Evolutionary conservation across 257 asterid species (phyloP).

Genomic region (Nicotiana knightiana): DNA sequence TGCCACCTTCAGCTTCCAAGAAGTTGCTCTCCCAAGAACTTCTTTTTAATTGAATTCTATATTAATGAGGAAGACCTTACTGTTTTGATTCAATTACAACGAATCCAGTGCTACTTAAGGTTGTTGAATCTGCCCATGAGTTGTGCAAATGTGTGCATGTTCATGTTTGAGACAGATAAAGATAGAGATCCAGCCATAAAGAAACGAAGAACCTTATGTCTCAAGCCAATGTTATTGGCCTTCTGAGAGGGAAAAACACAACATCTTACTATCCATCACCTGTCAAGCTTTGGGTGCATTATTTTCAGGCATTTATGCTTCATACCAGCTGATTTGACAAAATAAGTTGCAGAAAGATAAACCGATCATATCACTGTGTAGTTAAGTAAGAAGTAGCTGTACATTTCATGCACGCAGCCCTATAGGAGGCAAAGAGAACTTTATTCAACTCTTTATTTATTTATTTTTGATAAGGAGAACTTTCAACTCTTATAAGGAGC

Average conservation of each 20-base stretch:
- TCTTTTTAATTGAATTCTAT: no score
- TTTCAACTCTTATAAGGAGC: background rate
- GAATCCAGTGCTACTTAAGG: background rate
- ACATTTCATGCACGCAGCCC: background rate
- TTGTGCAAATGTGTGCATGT: background rate
- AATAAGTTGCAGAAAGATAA: conserved; percentile 2
- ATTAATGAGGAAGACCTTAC: background rate
- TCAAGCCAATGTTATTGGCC: background rate
- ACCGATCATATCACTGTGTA: background rate
- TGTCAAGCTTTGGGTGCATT: background rate
- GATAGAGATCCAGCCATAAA: background rate
- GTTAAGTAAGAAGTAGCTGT: background rate
- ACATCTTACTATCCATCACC: background rate
- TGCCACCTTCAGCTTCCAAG: background rate
- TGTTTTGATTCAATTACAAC: background rate
- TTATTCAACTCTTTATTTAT: background rate
- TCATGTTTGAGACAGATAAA: background rate
- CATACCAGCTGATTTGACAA: background rate
- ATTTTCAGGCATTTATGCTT: background rate
- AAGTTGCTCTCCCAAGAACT: background rate
- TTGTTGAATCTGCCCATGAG: background rate
- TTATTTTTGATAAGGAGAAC: background rate
- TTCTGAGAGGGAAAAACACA: background rate
- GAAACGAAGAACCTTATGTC: background rate
- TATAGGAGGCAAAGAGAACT: background rate